Base-by-base conservation (phyloP, 2,329 filamentous ascomycete genomes). In the Pestalotiopsis sp. region DNA sequence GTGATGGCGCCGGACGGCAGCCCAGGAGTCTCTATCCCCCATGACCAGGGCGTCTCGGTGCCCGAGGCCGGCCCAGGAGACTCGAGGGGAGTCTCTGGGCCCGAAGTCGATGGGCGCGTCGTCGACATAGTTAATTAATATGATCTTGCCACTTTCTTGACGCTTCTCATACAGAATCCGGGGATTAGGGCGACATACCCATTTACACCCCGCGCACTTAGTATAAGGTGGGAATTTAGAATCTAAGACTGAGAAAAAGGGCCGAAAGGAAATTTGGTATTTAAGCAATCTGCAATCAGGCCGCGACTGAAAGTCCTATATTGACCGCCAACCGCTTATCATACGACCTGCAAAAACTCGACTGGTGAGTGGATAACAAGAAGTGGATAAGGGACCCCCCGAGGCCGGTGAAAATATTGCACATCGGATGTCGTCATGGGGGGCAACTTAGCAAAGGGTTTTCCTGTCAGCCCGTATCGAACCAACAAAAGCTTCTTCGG, bases 1-100 rank as follows among this genome's bases (percentile, higher is more conserved):
- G 31, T 59, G 17, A 52, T 38, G n/a, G 52, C 64, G 27, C 52
- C 64, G 4, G 64, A 66, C 57, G 64, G 64, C 12, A 66, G 64
- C 14, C 41, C 63, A 0, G 25, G 17, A 11, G 63, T 65, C 27
- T 55, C 49, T 3, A 55, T 23, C 1, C 49, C 63, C 63, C 61
- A 64, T n/a, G 38, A 20, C 5, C 20, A 64, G 11, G 61, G 39
- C 12, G 61, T 64, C 23, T 64, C 38, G 4, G 61, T 64, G n/a
- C 61, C 61, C n/a, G 61, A 49, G 20, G 38, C 20, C 20, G 61
- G 59, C 12, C 27, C 59, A 7, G 59, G 59, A 20, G 59, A 62
- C 59, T 62, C 59, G 6, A 62, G 31, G 20, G 59, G 59, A 23
- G 59, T 36, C 59, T 62, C 59, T 12, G 38, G 59, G 36, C 31